phyloP scores from a whole-genome alignment of 2,329 filamentous ascomycete genomes.

The Madurella mycetomatis region DNA sequence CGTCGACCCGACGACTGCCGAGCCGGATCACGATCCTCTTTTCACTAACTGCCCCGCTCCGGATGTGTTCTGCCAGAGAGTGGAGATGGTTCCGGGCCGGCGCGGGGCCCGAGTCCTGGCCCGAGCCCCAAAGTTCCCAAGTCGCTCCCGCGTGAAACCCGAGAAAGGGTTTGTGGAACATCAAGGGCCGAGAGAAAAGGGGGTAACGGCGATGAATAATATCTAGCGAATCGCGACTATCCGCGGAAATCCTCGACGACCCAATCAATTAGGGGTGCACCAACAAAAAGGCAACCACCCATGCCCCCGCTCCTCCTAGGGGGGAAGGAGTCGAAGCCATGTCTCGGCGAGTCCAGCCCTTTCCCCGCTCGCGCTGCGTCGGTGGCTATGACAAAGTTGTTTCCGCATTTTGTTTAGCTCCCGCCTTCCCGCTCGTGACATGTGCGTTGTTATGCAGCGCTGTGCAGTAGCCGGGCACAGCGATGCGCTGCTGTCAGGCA shows the following conservation, averaged over 20 bases:
- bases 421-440: slow-evolving; percentile 12
- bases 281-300: not conserved
- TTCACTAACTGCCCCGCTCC: not conserved
- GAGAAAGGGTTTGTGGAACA: slow-evolving; percentile 9
- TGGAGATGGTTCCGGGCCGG: not conserved
- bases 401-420: slow-evolving; percentile 17
- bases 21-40: not conserved
- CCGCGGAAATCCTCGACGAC: not conserved
- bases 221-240: not conserved
- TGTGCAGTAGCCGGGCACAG: slow-evolving; percentile 1
- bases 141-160: not conserved
- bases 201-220: slow-evolving; percentile 2
- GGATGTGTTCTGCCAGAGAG: not conserved
- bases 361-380: slow-evolving; percentile 10
- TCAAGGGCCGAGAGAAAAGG: not conserved
- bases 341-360: not conserved
- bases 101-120: not conserved
- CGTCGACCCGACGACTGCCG: slow-evolving; percentile 2
- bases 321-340: too few relatives aligned
- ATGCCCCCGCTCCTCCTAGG: not conserved
- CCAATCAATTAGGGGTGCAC: not conserved
- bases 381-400: slow-evolving; percentile 17
- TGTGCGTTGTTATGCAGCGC: not conserved
- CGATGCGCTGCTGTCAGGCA: not conserved
- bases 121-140: not conserved